phyloP scores from a whole-genome alignment of 257 asterid genomes.

The Lycium barbarum region DNA sequence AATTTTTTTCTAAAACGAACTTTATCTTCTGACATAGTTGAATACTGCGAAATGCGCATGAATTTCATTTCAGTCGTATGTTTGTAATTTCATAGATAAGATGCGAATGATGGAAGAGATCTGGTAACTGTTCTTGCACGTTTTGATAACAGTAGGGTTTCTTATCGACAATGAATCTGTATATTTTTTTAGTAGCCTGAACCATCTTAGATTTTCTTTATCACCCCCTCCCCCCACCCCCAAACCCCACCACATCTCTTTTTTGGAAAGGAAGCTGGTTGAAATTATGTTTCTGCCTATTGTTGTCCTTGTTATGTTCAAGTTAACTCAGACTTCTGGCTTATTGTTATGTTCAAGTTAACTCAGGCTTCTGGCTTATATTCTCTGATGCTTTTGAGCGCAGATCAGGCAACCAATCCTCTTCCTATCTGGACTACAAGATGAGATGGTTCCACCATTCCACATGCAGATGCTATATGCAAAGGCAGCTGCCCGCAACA shows the following conservation, averaged over 20 bases:
- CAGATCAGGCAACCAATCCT: constrained; percentile 91
- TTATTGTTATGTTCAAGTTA: not conserved
- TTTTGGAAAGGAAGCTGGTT: not conserved
- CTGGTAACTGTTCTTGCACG: not conserved
- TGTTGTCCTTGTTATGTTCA: constrained; percentile 15
- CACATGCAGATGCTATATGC: constrained; percentile 96
- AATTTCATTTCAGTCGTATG: not conserved
- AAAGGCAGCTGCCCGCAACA: constrained; percentile 87
- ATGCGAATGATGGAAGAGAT: not conserved
- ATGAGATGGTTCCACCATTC: constrained; percentile 94
- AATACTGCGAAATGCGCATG: not conserved
- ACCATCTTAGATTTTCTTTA: constrained; percentile 16
- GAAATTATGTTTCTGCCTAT: not conserved
- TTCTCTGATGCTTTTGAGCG: constrained; percentile 36
- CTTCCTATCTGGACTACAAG: constrained; percentile 92
- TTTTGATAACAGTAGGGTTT: not conserved
- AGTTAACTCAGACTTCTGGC: not conserved
- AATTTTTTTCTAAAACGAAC: not conserved
- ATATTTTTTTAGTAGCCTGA: not conserved
- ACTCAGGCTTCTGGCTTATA: not conserved
- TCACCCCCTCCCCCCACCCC: too few relatives aligned
- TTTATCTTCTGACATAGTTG: not conserved
- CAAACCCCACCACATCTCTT: too few relatives aligned
- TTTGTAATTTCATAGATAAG: not conserved
- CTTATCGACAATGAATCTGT: not conserved